Conservation (phyloP, 176 grass and related monocot species). For the Carex kokanica region DNA sequence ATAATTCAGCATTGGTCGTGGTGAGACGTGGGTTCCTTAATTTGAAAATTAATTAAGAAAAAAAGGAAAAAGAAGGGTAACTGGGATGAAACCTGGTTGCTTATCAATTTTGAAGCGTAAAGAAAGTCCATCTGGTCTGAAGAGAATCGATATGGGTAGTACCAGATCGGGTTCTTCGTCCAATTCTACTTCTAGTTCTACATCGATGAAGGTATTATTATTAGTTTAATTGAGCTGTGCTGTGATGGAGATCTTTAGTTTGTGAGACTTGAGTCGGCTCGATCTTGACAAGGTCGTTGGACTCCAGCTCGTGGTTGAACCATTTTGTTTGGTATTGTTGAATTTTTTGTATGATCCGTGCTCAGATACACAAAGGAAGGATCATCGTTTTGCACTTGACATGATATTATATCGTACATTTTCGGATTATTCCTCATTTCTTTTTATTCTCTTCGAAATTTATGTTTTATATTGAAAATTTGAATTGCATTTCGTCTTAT, state of each 20-base stretch:
- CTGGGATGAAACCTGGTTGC: slow-evolving; percentile 33
- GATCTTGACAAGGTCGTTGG: background rate
- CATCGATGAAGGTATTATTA: slow-evolving; percentile 22
- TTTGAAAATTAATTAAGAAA: background rate
- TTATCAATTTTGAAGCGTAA: slow-evolving; percentile 6
- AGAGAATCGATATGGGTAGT: slow-evolving; percentile 30
- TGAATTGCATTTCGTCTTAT: background rate
- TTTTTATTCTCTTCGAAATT: background rate
- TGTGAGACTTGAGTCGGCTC: background rate
- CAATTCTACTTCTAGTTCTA: slow-evolving; percentile 20
- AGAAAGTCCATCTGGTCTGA: slow-evolving; percentile 18
- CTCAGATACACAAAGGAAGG: background rate
- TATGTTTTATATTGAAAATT: background rate
- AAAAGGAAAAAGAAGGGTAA: background rate
- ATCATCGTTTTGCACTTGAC: slow-evolving; percentile 8
- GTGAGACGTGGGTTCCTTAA: slow-evolving; percentile 29
- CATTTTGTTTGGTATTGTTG: slow-evolving; percentile 5
- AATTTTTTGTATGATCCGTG: slow-evolving; percentile 6
- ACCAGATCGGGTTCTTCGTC: slow-evolving; percentile 25
- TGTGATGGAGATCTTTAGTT: background rate
- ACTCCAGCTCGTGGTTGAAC: background rate
- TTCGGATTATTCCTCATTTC: background rate
- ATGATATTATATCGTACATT: slow-evolving; percentile 7
- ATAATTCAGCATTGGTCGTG: slow-evolving; percentile 18
- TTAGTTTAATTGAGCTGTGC: slow-evolving; percentile 4